Evolutionary conservation across 306 rosid genomes (phyloP), one percentile per base, ranked within the genome.

Genomic region (Datisca glomerata): DNA sequence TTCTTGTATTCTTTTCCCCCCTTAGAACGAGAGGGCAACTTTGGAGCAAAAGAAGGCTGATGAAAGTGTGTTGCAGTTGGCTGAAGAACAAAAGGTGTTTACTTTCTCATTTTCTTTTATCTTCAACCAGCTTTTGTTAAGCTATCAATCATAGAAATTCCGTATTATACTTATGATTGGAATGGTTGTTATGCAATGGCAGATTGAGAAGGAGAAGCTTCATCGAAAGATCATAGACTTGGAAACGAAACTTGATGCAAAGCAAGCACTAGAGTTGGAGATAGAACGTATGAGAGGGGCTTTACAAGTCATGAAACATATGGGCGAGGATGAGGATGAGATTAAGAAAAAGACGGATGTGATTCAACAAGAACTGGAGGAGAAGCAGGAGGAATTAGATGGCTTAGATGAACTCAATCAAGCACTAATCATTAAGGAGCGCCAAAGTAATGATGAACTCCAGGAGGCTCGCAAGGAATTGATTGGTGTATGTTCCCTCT

Each of bases 391-490:
- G 53, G 82, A 82, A 8, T 55, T 51, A 37, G 78, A 68, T 8
- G 41, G 5, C 21, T 22, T 47, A 27, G 75, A 78, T 36, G 60
- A 16, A 17, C 68, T 73, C 15, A 67, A 62, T 18, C 80, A 74
- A 56, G 3, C 66, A 5, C 85, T 87, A 7, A 24, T 79, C 28
- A 24, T 76, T 50, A 57, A 52, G 64, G 93, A 76, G 58, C 82
- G 78, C 12, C 65, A 58, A 50, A 71, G 68, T 38, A 87, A 87
- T 48, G 94, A 82, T 4, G 93, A 82, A 64, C 58, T 82, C 56
- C 93, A 79, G 57, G 82, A 79, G 28, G 93, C 85, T 36, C 93
- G 97, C 36, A 79, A 79, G 68, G 79, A 65, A 41, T 56, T 79
- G 56, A 70, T 76, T 21, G 24, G 3, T 3, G 96, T 79, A 74